Evolutionary conservation across 148 eudicot genomes (phyloP).

Genomic region (Suaeda aralocaspica): DNA sequence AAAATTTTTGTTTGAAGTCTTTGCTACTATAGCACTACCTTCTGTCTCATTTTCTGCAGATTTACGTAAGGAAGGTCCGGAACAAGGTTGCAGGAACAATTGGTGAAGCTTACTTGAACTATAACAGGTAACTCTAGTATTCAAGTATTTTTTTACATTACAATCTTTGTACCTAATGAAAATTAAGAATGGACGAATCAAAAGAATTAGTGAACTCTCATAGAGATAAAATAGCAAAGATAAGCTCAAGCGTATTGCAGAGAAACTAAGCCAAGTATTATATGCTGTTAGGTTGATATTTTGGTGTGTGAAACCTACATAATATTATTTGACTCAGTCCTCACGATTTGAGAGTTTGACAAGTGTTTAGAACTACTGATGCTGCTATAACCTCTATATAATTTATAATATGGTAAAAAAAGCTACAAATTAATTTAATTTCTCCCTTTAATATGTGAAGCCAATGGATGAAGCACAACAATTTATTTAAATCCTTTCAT

Average conservation of each 20-base stretch:
- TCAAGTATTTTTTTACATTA: not conserved
- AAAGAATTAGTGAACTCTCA: not conserved
- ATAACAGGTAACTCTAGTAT: conserved; percentile 82
- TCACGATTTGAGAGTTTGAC: too few species aligned
- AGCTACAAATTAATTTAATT: not conserved
- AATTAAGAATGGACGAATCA: not conserved
- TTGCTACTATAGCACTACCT: not conserved
- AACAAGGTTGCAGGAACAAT: conserved; percentile 87
- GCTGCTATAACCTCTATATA: too few species aligned
- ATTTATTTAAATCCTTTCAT: too few species aligned
- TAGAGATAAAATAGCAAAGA: not conserved
- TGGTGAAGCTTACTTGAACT: conserved; percentile 74
- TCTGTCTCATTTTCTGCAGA: conserved; percentile 33
- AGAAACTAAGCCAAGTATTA: too few species aligned
- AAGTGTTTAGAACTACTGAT: too few species aligned
- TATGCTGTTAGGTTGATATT: too few species aligned
- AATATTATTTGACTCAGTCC: too few species aligned
- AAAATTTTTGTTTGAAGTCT: not conserved
- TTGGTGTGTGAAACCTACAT: too few species aligned
- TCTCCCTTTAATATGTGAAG: not conserved
- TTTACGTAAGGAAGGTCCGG: conserved; percentile 87
- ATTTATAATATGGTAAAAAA: too few species aligned
- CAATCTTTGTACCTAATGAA: not conserved
- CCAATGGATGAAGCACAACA: not conserved
- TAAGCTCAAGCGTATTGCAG: too few species aligned